Conservation (phyloP, 2,329 filamentous ascomycete species). For the Gyromitra esculenta region DNA sequence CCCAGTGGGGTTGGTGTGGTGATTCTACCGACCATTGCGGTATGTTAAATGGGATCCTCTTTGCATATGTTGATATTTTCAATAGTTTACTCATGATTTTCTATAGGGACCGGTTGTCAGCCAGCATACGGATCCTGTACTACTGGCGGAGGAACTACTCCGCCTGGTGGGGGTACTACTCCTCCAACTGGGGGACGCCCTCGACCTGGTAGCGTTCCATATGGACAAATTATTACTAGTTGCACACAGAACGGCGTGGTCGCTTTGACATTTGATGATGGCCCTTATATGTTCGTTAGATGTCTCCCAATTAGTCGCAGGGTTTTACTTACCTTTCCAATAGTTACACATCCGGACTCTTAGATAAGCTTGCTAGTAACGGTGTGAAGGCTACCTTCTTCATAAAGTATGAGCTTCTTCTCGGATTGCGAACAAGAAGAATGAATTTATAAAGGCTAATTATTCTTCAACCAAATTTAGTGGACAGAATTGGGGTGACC, state of each 20-base stretch:
- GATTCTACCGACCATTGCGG: slow-evolving; percentile 49
- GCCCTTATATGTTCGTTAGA: slow-evolving; percentile 54
- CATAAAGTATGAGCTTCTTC: slow-evolving; percentile 52
- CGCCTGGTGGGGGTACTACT: slow-evolving; percentile 3
- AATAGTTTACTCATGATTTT: slow-evolving; percentile 6
- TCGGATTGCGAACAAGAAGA: not conserved
- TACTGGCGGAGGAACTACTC: not conserved
- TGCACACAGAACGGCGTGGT: slow-evolving; percentile 54
- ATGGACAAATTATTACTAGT: slow-evolving; percentile 38
- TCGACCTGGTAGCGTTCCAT: slow-evolving; percentile 49
- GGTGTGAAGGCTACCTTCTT: slow-evolving; percentile 57
- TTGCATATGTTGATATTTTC: slow-evolving; percentile 8
- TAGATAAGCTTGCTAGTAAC: slow-evolving; percentile 52
- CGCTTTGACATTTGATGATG: slow-evolving; percentile 58
- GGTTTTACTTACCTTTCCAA: not conserved
- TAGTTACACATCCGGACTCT: slow-evolving; percentile 53
- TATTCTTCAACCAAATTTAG: slow-evolving; percentile 5
- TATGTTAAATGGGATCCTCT: slow-evolving; percentile 29
- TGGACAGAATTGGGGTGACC: slow-evolving; percentile 63
- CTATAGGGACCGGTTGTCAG: slow-evolving; percentile 52
- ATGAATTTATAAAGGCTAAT: slow-evolving; percentile 3
- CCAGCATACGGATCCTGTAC: slow-evolving; percentile 44
- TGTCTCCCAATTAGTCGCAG: not conserved
- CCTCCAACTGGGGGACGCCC: slow-evolving; percentile 44
- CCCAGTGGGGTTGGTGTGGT: slow-evolving; percentile 55